Base-by-base conservation (phyloP, 78 protist species). In the slime mould (Dictyostelium discoideum) region DNA sequence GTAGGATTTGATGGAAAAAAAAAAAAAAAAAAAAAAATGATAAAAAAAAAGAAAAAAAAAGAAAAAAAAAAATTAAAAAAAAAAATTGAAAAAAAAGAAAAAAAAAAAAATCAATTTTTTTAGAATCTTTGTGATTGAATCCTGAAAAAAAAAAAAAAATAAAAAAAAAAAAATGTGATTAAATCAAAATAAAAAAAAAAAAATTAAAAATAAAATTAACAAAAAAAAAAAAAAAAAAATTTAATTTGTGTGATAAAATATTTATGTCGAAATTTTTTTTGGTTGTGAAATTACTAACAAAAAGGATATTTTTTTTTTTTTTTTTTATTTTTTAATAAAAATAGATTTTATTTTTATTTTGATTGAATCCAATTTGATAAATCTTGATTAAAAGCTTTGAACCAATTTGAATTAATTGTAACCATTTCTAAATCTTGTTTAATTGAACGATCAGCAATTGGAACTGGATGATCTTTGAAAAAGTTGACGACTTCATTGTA, bases 341-440 rank as follows among this genome's bases (percentile, higher is more conserved):
- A 32, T 32, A 32, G 37, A 32, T 40, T n/a, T 14, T 78, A 18
- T 44, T 78, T 78, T 37, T 44, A 42, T 42, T 78, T 78, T 10
- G 29, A 26, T 78, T 78, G 65, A 40, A 78, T 22, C 84, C 84
- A 78, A 42, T 42, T 78, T 37, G 65, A 37, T 42, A 78, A 44
- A 18, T 73, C 57, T 40, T 37, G 48, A 22, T 42, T 78, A 20
- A 78, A 78, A 39, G 32, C 7, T 48, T 87, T 73, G 37, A 76
- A 78, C 80, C 74, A 89, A 29, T 72, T 44, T n/a, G 63, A 57
- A 73, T 89, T 80, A 24, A 72, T 50, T 37, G n/a, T 24, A 50
- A 93, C 79, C 40, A 11, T 32, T 76, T 93, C 96, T 37, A 85
- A 7, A 57, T 76, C 20, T 76, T 85, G 96, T 74, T 54, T 74